phyloP scores from a whole-genome alignment of 257 asterid genomes.

The Nicotiana paniculata region DNA sequence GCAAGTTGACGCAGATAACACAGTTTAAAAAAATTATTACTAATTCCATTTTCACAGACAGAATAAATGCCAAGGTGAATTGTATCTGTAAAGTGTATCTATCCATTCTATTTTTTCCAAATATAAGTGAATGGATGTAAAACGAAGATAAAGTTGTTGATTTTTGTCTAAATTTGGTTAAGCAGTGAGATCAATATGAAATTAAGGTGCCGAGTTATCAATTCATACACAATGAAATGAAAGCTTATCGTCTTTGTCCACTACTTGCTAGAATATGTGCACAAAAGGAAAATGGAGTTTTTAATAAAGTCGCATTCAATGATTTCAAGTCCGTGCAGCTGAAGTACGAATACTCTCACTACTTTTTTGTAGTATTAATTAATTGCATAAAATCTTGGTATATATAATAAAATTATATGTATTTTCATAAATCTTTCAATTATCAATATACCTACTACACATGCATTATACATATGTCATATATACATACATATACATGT shows the following conservation, averaged over 20 bases:
- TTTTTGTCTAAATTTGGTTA: constrained; percentile 30
- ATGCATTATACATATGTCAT: too few species aligned
- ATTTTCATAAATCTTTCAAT: too few species aligned
- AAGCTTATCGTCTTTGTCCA: not conserved
- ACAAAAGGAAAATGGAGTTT: not conserved
- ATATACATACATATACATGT: too few species aligned
- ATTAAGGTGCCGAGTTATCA: constrained; percentile 1
- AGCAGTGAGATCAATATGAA: constrained; percentile 24
- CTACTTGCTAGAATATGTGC: not conserved
- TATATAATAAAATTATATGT: too few species aligned
- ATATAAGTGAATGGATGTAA: constrained; percentile 18
- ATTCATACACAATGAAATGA: not conserved
- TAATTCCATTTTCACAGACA: constrained; percentile 8
- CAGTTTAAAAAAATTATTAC: not conserved
- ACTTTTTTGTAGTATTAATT: too few species aligned
- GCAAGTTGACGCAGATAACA: too few species aligned
- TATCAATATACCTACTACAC: too few species aligned
- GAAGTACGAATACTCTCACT: too few species aligned
- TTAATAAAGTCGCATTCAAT: not conserved
- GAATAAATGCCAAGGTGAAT: not conserved
- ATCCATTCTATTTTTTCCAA: constrained; percentile 12
- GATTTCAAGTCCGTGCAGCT: too few species aligned
- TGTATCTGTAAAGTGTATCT: constrained; percentile 7
- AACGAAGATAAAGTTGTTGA: constrained; percentile 17
- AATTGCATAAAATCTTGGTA: too few species aligned